Percentiles rank a stretch among this genome's conserved stretches.
These are phyloP conservation scores for Chloromonas sp. DNA, from an alignment of 163 green algal genomes.

Conservation along the genomic window DNA sequence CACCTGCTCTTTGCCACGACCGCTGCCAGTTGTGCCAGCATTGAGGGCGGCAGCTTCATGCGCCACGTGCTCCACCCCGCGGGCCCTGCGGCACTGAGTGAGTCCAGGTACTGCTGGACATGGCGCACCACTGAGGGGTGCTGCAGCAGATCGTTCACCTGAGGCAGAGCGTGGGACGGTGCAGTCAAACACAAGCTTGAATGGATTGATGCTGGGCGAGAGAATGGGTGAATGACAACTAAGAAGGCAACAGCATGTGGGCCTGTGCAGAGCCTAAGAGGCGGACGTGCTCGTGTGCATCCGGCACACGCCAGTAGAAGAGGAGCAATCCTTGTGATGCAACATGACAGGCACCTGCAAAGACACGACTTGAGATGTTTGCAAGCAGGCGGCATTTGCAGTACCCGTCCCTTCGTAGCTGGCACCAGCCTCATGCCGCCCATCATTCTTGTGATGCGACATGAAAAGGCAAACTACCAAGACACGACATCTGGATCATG, in stretches of 20 bases:
- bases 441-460: too few species aligned
- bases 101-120: conserved; percentile 36
- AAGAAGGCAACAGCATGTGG: not conserved
- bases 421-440: too few species aligned
- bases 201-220: not conserved
- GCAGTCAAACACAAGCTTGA: not conserved
- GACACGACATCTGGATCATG: too few species aligned
- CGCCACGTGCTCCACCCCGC: conserved; percentile 35
- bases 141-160: conserved; percentile 31
- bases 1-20: conserved; percentile 6
- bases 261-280: not conserved
- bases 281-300: too few species aligned
- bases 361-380: too few species aligned
- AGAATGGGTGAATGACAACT: not conserved
- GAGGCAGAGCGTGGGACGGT: not conserved
- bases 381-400: too few species aligned
- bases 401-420: too few species aligned
- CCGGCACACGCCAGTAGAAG: not conserved
- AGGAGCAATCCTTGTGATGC: not conserved
- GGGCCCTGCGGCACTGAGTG: conserved; percentile 17
- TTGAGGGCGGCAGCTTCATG: conserved; percentile 36
- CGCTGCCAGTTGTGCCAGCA: conserved; percentile 26
- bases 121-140: conserved; percentile 24
- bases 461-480: too few species aligned
- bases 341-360: not conserved